Percentiles rank a stretch among this genome's conserved stretches.
phyloP scores from a whole-genome alignment of 495 filamentous ascomycete genomes.

The Ramalina peruviana region DNA sequence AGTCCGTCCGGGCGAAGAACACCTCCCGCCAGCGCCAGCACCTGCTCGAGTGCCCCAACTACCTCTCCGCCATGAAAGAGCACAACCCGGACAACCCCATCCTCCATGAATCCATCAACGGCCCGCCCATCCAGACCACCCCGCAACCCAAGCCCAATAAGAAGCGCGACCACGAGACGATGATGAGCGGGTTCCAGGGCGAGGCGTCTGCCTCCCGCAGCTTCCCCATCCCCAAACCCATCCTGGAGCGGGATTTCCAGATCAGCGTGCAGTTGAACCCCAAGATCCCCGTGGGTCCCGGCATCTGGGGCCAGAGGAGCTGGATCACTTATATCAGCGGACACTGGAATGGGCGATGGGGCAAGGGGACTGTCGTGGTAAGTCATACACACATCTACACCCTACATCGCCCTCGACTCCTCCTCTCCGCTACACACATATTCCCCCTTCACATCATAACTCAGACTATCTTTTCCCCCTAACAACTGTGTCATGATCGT shows the following conservation, averaged over 20 bases:
- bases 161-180: constrained; percentile 18
- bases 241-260: constrained; percentile 46
- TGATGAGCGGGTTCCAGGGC: constrained; percentile 16
- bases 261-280: constrained; percentile 48
- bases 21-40: constrained; percentile 42
- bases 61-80: constrained; percentile 44
- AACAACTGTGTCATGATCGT: not conserved
- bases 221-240: constrained; percentile 39
- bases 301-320: constrained; percentile 42
- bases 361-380: constrained; percentile 45
- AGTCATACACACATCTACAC: constrained; percentile 13
- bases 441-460: not conserved
- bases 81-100: constrained; percentile 44
- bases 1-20: constrained; percentile 43
- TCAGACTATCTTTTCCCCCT: too few relatives aligned
- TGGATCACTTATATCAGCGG: constrained; percentile 44
- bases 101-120: constrained; percentile 41
- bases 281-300: constrained; percentile 36
- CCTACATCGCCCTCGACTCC: not conserved
- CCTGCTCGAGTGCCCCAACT: constrained; percentile 39
- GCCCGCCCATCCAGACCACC: constrained; percentile 27
- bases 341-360: constrained; percentile 46
- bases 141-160: constrained; percentile 14
- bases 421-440: not conserved
- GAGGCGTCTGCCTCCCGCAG: constrained; percentile 23